Evolutionary conservation across 2,329 filamentous ascomycete genomes (phyloP), one percentile per base, ranked within the genome.

Genomic region (Colletotrichum lini): DNA sequence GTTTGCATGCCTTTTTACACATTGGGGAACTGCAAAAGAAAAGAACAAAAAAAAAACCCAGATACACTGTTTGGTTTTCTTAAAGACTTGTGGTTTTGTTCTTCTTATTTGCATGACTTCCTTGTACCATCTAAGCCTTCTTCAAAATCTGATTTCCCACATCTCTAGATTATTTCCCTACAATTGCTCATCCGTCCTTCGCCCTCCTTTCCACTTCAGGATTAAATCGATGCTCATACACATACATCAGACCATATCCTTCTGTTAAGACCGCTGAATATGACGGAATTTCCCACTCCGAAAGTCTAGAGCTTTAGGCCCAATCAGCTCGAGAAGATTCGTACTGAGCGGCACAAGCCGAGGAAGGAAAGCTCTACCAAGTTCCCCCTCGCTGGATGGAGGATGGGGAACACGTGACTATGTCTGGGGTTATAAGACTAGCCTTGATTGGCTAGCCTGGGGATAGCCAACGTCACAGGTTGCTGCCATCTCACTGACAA

Each of bases 391-490:
- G 10, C 49, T 23, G 38, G 38, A 38, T 23, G 49, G 49, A 38
- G 38, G 53, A 53, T 54, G 63, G 42, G 54, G 21, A 47, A 12
- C 69, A 71, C 69, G 69, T 71, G 69, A 71, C 69, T 23, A 21
- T 35, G 30, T 69, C 64, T 42, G 69, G 65, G 65, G 69, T 64
- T 12, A 21, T 35, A 47, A 13, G 53, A 52, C 58, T 54, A 71
- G 53, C n/a, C 65, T 44, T 59, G 54, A 69, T 64, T 54, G 69
- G 65, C 42, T 59, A 58, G 42, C 54, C 47, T 40, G 58, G 35
- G 58, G 53, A 71, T 65, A 59, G n/a, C 69, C 18, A 71, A 71
- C 65, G 69, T 69, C 69, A 71, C 65, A 68, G 58, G 57, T 38
- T 38, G 52, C 52, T 63, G 47, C 42, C 18, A 21, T 54, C 38